phyloP scores from a whole-genome alignment of 2,329 filamentous ascomycete genomes.

The Penicillium sp. region DNA sequence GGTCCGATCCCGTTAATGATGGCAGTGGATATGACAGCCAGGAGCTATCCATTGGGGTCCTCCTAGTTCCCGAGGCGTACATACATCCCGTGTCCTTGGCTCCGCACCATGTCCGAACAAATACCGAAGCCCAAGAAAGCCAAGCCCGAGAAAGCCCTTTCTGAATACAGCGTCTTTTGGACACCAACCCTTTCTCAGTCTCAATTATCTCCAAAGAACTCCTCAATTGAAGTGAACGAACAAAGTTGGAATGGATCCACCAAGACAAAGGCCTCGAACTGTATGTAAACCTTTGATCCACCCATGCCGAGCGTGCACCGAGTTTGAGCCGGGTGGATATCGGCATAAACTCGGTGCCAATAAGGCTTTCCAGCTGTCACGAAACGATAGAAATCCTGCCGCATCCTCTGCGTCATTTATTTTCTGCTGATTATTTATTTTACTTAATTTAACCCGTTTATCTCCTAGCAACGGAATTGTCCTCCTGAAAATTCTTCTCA shows the following conservation, averaged over 20 bases:
- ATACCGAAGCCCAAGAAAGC: neutral
- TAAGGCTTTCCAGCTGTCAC: neutral
- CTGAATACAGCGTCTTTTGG: neutral
- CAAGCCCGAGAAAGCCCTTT: neutral
- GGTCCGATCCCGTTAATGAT: neutral
- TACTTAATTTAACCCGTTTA: neutral
- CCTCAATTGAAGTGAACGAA: neutral
- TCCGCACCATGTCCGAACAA: neutral
- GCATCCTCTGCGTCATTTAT: neutral
- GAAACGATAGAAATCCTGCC: neutral
- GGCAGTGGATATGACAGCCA: neutral
- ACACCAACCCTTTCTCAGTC: neutral
- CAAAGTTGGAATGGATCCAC: no score
- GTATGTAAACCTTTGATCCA: no score
- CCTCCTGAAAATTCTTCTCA: neutral
- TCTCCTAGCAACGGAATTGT: neutral
- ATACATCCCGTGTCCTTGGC: neutral
- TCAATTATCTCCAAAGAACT: neutral
- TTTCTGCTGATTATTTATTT: neutral
- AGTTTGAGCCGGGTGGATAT: constrained; percentile 11
- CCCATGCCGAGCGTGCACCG: constrained; percentile 9
- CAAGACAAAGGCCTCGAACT: no score
- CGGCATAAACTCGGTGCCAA: constrained; percentile 12
- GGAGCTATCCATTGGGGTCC: neutral
- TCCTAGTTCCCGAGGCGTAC: neutral